These are phyloP conservation scores for Fusarium sp. DNA, from an alignment of 2,329 filamentous ascomycete species.

Conservation along the genomic window DNA sequence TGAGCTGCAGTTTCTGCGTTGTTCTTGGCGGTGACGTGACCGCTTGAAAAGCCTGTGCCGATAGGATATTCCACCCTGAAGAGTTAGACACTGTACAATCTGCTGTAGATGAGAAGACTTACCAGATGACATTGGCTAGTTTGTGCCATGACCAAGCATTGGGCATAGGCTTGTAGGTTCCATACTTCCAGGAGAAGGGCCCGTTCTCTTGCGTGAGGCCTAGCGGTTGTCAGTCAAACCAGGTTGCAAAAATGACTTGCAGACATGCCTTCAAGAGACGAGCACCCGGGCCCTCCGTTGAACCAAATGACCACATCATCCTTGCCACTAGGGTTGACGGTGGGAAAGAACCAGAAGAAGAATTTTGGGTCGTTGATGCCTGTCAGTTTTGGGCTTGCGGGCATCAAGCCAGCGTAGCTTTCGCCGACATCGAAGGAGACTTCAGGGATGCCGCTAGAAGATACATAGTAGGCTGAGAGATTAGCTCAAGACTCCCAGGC, in stretches of 20 bases:
- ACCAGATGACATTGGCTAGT: slow-evolving; percentile 62
- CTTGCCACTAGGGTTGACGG: slow-evolving; percentile 37
- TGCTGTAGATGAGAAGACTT: background rate
- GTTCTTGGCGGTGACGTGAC: slow-evolving; percentile 69
- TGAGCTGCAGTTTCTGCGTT: slow-evolving; percentile 74
- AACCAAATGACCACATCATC: slow-evolving; percentile 40
- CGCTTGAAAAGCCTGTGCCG: slow-evolving; percentile 74
- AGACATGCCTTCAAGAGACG: background rate
- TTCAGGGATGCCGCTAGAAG: background rate
- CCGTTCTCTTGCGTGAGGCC: slow-evolving; percentile 81
- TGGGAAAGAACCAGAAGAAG: slow-evolving; percentile 41
- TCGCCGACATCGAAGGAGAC: slow-evolving; percentile 18
- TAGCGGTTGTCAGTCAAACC: background rate
- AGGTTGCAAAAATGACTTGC: background rate
- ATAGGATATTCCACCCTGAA: slow-evolving; percentile 72
- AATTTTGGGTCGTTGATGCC: slow-evolving; percentile 30
- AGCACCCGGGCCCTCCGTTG: slow-evolving; percentile 32
- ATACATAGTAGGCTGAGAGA: background rate
- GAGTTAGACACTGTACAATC: background rate
- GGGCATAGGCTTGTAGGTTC: slow-evolving; percentile 71
- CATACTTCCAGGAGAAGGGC: slow-evolving; percentile 75
- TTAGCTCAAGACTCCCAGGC: background rate
- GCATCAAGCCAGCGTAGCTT: slow-evolving; percentile 15
- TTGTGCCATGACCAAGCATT: slow-evolving; percentile 74
- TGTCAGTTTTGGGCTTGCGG: slow-evolving; percentile 11